Conservation (phyloP, 805 yeast genomes). For the Candida xyloterini region DNA sequence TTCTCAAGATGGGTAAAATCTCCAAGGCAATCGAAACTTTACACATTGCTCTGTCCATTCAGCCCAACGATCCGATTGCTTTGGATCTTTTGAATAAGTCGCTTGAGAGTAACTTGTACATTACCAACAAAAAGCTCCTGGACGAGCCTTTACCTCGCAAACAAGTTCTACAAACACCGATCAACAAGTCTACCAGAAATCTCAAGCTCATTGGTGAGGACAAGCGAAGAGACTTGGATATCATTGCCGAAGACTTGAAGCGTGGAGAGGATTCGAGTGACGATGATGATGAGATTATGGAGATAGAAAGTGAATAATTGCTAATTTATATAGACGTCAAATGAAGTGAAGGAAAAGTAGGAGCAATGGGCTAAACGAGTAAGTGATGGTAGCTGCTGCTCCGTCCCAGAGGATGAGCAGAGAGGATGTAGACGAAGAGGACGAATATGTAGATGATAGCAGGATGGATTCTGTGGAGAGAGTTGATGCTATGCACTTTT, state of each 20-base stretch:
- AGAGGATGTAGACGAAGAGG: background rate
- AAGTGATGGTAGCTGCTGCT: background rate
- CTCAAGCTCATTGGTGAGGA: constrained; percentile 30
- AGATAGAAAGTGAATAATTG: constrained; percentile 50
- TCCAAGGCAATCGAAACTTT: constrained; percentile 70
- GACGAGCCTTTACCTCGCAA: constrained; percentile 21
- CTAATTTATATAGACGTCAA: constrained; percentile 7
- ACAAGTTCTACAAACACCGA: constrained; percentile 20
- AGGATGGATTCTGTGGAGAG: background rate
- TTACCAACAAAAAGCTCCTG: constrained; percentile 20
- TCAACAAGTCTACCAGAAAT: constrained; percentile 20
- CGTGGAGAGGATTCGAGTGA: constrained; percentile 42
- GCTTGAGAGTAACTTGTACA: constrained; percentile 50
- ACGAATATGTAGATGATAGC: background rate
- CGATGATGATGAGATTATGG: constrained; percentile 54
- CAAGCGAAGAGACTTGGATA: constrained; percentile 31
- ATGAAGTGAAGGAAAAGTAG: constrained; percentile 8
- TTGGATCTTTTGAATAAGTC: constrained; percentile 79
- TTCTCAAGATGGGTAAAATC: constrained; percentile 64
- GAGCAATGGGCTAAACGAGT: constrained; percentile 1
- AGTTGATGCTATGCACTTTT: background rate
- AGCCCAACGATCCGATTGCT: constrained; percentile 82
- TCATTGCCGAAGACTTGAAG: constrained; percentile 39
- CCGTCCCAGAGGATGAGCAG: constrained; percentile 1
- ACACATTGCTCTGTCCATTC: constrained; percentile 76